phyloP scores from a whole-genome alignment of 805 yeast species.

The Candida ortonii region DNA sequence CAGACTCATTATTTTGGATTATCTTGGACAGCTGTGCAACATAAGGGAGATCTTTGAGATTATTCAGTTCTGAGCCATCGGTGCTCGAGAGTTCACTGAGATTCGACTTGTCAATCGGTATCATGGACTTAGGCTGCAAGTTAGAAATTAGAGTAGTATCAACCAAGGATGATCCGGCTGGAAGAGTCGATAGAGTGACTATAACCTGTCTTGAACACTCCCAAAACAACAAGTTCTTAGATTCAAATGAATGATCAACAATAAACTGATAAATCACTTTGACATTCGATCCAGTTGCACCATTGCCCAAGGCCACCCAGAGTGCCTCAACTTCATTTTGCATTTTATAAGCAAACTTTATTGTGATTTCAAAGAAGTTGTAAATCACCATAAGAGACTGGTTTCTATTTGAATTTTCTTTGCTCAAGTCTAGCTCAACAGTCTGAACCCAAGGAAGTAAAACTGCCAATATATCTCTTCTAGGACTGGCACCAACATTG shows the following conservation, averaged over 20 bases:
- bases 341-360: conserved; percentile 67
- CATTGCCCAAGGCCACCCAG: conserved; percentile 92
- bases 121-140: conserved; percentile 82
- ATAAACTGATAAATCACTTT: conserved; percentile 70
- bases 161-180: conserved; percentile 48
- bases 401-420: conserved; percentile 35
- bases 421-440: conserved; percentile 52
- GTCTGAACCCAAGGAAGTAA: conserved; percentile 91
- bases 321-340: conserved; percentile 89
- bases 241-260: conserved; percentile 61
- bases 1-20: conserved; percentile 45
- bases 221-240: conserved; percentile 71
- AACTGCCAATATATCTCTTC: conserved; percentile 77
- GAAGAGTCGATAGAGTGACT: conserved; percentile 63
- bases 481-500: conserved; percentile 52
- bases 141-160: conserved; percentile 65
- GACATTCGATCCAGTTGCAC: conserved; percentile 64
- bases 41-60: conserved; percentile 51
- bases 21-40: conserved; percentile 65
- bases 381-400: conserved; percentile 65
- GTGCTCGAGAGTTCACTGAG: conserved; percentile 5
- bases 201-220: conserved; percentile 78
- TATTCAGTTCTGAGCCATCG: conserved; percentile 12
- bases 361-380: conserved; percentile 81
- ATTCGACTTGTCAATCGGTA: conserved; percentile 46